These are phyloP conservation scores for Coemansia pectinata DNA, from an alignment of 192 early-diverging fungal genomes.

Conservation along the genomic window DNA sequence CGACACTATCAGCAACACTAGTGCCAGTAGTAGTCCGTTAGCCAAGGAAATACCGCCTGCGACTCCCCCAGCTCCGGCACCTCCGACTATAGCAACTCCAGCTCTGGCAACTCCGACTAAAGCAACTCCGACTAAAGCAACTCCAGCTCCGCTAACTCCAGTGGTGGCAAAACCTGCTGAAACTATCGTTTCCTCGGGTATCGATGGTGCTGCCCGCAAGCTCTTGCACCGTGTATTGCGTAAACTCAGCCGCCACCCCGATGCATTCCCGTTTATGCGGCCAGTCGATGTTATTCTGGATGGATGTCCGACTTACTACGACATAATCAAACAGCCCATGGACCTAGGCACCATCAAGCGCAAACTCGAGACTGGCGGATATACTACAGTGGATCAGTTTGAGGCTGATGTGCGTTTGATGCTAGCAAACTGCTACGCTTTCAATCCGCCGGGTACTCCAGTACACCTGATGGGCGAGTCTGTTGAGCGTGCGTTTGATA, in stretches of 20 bases:
- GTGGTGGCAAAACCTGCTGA: neutral
- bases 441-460: constrained; percentile 69
- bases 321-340: constrained; percentile 69
- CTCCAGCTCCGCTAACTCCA: neutral
- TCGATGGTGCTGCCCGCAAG: constrained; percentile 15
- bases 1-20: constrained; percentile 16
- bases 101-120: neutral
- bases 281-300: constrained; percentile 65
- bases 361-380: constrained; percentile 45
- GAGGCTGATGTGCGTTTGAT: constrained; percentile 62
- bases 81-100: neutral
- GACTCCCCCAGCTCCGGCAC: neutral
- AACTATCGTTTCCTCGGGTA: neutral
- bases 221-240: constrained; percentile 38
- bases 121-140: neutral
- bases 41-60: neutral
- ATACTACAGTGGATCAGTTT: constrained; percentile 38
- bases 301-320: constrained; percentile 65
- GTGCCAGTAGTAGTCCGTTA: constrained; percentile 10
- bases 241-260: constrained; percentile 51
- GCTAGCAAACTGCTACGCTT: constrained; percentile 65
- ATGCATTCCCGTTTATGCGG: constrained; percentile 61
- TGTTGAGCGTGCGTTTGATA: constrained; percentile 60
- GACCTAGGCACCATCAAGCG: constrained; percentile 61
- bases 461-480: constrained; percentile 65